phyloP scores from a whole-genome alignment of 2,329 filamentous ascomycete genomes.

The Colletotrichum cuscutae region DNA sequence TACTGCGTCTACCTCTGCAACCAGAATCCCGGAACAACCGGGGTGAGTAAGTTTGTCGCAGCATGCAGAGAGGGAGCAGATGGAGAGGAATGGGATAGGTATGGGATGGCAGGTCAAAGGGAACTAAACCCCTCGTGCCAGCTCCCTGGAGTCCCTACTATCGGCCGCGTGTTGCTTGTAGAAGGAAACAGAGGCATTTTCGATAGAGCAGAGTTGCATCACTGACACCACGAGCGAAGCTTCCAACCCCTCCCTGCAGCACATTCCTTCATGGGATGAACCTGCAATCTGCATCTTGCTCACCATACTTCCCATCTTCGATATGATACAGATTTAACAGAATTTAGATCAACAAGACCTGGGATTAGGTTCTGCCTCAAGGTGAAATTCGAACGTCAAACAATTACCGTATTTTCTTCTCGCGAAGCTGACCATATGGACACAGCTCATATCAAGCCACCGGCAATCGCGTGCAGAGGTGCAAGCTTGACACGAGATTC shows the following conservation, averaged over 20 bases:
- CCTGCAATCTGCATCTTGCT: neutral
- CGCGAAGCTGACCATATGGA: no score
- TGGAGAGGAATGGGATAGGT: constrained; percentile 6
- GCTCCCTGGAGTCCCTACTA: neutral
- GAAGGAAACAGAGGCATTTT: neutral
- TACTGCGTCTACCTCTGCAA: neutral
- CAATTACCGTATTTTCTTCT: no score
- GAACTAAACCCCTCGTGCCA: neutral
- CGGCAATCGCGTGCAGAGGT: no score
- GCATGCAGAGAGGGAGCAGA: neutral
- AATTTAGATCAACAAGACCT: no score
- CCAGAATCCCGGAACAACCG: neutral
- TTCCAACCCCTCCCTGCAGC: constrained; percentile 9
- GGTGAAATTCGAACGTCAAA: no score
- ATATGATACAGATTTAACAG: no score
- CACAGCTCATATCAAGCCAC: no score
- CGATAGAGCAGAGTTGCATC: neutral
- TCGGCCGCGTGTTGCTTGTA: neutral
- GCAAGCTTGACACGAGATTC: neutral
- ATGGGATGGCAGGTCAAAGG: constrained; percentile 14
- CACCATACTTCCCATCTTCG: no score
- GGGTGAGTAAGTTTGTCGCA: neutral
- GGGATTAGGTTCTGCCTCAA: no score
- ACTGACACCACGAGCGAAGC: constrained; percentile 20
- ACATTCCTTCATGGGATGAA: neutral